These are phyloP conservation scores for Tetradesmus obliquus DNA, from an alignment of 139 green algal genomes.

Conservation along the genomic window DNA sequence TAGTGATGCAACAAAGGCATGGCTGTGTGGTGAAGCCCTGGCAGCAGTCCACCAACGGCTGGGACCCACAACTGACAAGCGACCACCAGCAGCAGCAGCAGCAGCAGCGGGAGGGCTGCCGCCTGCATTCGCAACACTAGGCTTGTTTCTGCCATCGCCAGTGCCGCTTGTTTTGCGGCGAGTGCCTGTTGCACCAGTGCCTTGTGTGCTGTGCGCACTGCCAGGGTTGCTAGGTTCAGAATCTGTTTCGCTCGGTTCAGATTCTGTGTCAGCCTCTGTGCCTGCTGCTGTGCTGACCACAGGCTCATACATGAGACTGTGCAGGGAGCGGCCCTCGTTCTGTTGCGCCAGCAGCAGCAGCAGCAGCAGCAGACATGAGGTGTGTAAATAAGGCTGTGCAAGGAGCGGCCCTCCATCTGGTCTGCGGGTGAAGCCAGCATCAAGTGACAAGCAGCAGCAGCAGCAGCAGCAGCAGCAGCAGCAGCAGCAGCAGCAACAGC, in stretches of 20 bases:
- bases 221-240: neutral
- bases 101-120: neutral
- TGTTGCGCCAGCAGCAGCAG: slow-evolving; percentile 25
- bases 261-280: too few relatives aligned
- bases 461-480: too few relatives aligned
- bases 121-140: neutral
- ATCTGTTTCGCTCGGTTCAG: neutral
- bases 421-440: neutral
- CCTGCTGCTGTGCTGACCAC: neutral
- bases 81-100: neutral
- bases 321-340: slow-evolving; percentile 78
- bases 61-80: slow-evolving; percentile 60
- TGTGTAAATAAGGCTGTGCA: too few relatives aligned
- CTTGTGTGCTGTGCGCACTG: neutral
- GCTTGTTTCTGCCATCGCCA: neutral
- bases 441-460: neutral
- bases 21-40: slow-evolving; percentile 28
- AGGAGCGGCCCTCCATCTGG: too few relatives aligned
- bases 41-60: slow-evolving; percentile 70
- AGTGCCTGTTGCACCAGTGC: neutral
- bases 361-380: neutral
- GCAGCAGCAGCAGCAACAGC: neutral
- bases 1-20: slow-evolving; percentile 52
- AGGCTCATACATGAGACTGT: slow-evolving; percentile 76
- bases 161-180: neutral